Percentiles rank a stretch among this genome's conserved stretches.
Conservation (phyloP, 2,329 filamentous ascomycete genomes). For the Dactylellina parvicollis region DNA sequence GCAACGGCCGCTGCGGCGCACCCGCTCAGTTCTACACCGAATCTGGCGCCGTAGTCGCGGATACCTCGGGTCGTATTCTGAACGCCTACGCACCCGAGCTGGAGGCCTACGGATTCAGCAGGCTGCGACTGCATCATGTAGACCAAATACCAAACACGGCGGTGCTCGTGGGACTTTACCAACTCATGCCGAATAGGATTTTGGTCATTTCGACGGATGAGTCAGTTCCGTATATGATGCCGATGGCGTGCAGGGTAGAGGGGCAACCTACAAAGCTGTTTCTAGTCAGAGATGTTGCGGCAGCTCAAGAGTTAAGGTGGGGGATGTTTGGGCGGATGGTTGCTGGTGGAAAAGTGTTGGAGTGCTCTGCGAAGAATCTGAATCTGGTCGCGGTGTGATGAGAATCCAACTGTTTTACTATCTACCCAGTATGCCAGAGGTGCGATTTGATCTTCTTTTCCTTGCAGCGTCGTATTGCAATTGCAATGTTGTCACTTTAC, state of each 20-base stretch:
- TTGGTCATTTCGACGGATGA: slow-evolving; percentile 12
- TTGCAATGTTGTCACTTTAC: no score
- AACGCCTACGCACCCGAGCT: slow-evolving; percentile 28
- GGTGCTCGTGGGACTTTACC: slow-evolving; percentile 28
- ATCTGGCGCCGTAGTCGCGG: slow-evolving; percentile 21
- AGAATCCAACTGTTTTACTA: no score
- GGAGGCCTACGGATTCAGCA: slow-evolving; percentile 30
- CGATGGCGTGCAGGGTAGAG: slow-evolving; percentile 36
- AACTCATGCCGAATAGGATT: slow-evolving; percentile 24
- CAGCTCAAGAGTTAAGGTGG: slow-evolving; percentile 14
- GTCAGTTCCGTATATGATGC: slow-evolving; percentile 1
- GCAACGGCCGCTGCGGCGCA: slow-evolving; percentile 32
- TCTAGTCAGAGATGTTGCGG: slow-evolving; percentile 21
- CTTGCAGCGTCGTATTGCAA: no score
- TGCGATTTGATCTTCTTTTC: no score
- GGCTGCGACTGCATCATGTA: slow-evolving; percentile 20
- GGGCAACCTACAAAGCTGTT: slow-evolving; percentile 33
- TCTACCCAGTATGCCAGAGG: no score
- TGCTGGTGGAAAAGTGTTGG: slow-evolving; percentile 25
- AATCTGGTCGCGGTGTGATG: slow-evolving; percentile 20
- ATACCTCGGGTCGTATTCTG: slow-evolving; percentile 13
- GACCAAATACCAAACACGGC: slow-evolving; percentile 30
- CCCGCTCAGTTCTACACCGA: slow-evolving; percentile 38
- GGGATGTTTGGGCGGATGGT: not conserved
- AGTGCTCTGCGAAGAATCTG: slow-evolving; percentile 45